Percentiles rank a stretch among this genome's conserved stretches.
Conservation (phyloP, 306 rosid genomes). For the Sesbania bispinosa region DNA sequence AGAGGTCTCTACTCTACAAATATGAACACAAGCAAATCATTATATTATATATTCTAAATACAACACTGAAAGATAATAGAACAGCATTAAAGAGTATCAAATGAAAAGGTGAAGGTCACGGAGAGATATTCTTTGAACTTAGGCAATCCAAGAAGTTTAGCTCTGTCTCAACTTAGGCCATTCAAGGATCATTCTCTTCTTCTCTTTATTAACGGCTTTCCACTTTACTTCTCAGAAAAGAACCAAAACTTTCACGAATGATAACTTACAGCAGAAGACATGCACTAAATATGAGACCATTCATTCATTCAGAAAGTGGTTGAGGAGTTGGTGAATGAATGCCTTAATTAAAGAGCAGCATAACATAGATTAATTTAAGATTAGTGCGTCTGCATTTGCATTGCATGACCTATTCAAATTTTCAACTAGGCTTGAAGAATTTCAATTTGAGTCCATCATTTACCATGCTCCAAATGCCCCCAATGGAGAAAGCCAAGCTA, state of each 20-base stretch:
- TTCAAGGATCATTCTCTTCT: slow-evolving; percentile 6
- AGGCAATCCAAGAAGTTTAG: background rate
- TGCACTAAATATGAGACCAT: slow-evolving; percentile 1
- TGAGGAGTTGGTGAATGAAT: background rate
- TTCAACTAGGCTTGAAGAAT: slow-evolving; percentile 85
- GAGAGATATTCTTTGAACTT: slow-evolving; percentile 3
- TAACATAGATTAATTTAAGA: background rate
- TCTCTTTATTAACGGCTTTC: background rate
- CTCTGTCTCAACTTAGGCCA: slow-evolving; percentile 10
- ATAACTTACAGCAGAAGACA: too few relatives aligned
- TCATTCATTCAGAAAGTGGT: background rate
- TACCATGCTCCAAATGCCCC: slow-evolving; percentile 99
- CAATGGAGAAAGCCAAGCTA: slow-evolving; percentile 89
- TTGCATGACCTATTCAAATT: background rate
- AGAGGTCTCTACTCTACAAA: slow-evolving; percentile 17
- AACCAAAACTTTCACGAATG: background rate
- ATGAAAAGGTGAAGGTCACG: background rate
- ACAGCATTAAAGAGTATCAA: background rate
- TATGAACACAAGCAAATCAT: slow-evolving; percentile 12
- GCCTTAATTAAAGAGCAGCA: background rate
- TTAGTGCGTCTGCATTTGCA: slow-evolving; percentile 2
- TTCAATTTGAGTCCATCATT: slow-evolving; percentile 87
- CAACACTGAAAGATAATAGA: background rate
- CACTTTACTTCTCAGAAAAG: background rate
- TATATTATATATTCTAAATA: background rate